Conservation (phyloP, 768 basidiomycete species). For the Tricholoma sp. region DNA sequence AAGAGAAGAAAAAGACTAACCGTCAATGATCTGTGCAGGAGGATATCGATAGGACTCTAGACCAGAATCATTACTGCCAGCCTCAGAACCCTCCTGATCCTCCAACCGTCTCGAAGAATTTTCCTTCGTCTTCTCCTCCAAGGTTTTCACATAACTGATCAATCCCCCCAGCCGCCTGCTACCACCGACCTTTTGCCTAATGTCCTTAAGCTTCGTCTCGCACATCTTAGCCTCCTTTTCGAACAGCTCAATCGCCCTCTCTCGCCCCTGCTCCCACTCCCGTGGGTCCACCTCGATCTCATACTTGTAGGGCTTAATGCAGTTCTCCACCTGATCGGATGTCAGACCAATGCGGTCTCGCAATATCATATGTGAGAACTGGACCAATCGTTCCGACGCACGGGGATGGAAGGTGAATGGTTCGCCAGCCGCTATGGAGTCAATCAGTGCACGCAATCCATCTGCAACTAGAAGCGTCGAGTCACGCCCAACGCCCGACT, state of each 20-base stretch:
- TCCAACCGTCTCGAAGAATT: slow-evolving; percentile 49
- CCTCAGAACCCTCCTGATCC: slow-evolving; percentile 23
- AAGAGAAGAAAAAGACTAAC: slow-evolving; percentile 37
- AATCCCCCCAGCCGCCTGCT: slow-evolving; percentile 70
- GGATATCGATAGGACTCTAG: slow-evolving; percentile 86
- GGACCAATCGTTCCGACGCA: slow-evolving; percentile 82
- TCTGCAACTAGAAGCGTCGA: slow-evolving; percentile 94
- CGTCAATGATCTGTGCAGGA: slow-evolving; percentile 87
- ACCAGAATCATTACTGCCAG: slow-evolving; percentile 31
- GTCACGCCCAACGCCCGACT: slow-evolving; percentile 93
- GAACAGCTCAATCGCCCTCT: slow-evolving; percentile 70
- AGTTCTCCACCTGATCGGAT: slow-evolving; percentile 99
- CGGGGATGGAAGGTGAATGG: slow-evolving; percentile 90
- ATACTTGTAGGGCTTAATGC: slow-evolving; percentile 99
- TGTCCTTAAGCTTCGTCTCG: slow-evolving; percentile 81
- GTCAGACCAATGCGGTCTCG: slow-evolving; percentile 90
- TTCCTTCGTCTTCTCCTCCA: slow-evolving; percentile 77
- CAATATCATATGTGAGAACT: slow-evolving; percentile 91
- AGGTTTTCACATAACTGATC: slow-evolving; percentile 71
- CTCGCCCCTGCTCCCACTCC: slow-evolving; percentile 89
- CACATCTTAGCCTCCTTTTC: slow-evolving; percentile 83
- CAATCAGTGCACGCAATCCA: slow-evolving; percentile 84
- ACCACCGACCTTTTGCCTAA: slow-evolving; percentile 86
- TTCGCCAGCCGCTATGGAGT: slow-evolving; percentile 82
- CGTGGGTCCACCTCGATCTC: slow-evolving; percentile 91